These are phyloP conservation scores for Coniosporium uncinatum DNA, from an alignment of 2,329 filamentous ascomycete genomes.

Conservation along the genomic window DNA sequence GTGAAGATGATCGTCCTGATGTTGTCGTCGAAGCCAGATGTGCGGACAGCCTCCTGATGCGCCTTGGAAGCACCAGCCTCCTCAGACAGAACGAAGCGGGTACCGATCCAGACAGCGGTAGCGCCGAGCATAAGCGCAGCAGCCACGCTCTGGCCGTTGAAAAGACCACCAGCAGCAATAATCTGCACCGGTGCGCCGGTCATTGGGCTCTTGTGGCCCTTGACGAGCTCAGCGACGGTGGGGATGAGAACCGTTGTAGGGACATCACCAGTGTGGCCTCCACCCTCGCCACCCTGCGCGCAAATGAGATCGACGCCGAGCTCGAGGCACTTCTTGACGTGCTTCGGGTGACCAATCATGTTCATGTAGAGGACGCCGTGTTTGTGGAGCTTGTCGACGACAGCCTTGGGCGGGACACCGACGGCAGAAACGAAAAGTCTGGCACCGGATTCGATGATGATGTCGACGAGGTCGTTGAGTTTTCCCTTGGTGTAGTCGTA, in stretches of 20 bases:
- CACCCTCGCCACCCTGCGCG: conserved; percentile 96
- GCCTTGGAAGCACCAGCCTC: conserved; percentile 91
- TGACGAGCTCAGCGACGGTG: conserved; percentile 76
- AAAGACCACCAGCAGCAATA: conserved; percentile 33
- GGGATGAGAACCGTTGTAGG: conserved; percentile 92
- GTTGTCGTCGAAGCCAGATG: conserved; percentile 91
- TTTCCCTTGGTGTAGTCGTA: conserved; percentile 99
- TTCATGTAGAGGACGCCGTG: conserved; percentile 96
- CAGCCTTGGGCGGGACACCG: conserved; percentile 81
- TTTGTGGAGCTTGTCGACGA: conserved; percentile 88
- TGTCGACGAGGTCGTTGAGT: conserved; percentile 82
- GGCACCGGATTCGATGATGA: conserved; percentile 88
- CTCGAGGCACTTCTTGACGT: conserved; percentile 93
- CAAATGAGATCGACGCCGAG: conserved; percentile 92
- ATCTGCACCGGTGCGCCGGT: conserved; percentile 87
- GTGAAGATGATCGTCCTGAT: conserved; percentile 97
- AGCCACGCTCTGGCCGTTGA: conserved; percentile 56
- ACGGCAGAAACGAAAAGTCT: conserved; percentile 97
- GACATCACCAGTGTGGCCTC: conserved; percentile 93
- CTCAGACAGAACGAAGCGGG: conserved; percentile 88
- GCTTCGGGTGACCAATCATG: conserved; percentile 99
- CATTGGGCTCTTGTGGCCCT: conserved; percentile 78
- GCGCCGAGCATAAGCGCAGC: conserved; percentile 92
- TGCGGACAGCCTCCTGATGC: conserved; percentile 94
- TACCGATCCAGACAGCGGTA: conserved; percentile 92